These are phyloP conservation scores for Eucalyptus marginata DNA, from an alignment of 345 rosid genomes.

Conservation along the genomic window DNA sequence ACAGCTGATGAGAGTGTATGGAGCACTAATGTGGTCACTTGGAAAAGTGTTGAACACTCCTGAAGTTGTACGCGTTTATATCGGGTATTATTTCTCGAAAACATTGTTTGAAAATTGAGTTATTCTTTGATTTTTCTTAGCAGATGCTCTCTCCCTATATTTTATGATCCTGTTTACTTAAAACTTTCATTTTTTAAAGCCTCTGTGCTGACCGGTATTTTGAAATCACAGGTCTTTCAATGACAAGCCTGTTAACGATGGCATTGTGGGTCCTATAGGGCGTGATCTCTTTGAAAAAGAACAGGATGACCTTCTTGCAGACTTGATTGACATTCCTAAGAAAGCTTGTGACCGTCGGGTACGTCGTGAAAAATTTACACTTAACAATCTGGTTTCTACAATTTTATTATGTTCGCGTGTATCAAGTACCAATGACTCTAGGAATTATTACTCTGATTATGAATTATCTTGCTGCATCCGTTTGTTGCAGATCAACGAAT, in stretches of 20 bases:
- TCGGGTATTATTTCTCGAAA: slow-evolving; percentile 33
- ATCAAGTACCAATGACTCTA: neutral
- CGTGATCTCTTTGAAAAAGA: slow-evolving; percentile 85
- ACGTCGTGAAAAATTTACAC: slow-evolving; percentile 20
- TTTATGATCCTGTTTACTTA: neutral
- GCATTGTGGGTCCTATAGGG: slow-evolving; percentile 51
- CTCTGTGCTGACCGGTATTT: neutral
- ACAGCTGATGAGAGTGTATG: slow-evolving; percentile 95
- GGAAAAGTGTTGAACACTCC: slow-evolving; percentile 92
- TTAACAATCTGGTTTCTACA: neutral
- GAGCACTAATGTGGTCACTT: slow-evolving; percentile 97
- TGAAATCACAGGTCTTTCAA: slow-evolving; percentile 58
- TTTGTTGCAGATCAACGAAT: slow-evolving; percentile 66
- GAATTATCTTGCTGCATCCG: neutral
- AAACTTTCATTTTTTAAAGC: neutral
- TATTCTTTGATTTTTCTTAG: neutral
- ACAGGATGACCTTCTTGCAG: slow-evolving; percentile 73
- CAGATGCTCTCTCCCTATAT: neutral
- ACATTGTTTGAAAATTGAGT: neutral
- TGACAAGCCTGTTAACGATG: slow-evolving; percentile 63
- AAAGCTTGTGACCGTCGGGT: slow-evolving; percentile 93
- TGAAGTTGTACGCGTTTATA: slow-evolving; percentile 86
- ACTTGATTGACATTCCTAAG: slow-evolving; percentile 67
- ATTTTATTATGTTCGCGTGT: neutral
- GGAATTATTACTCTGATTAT: neutral